Conservation (phyloP, 1,284 basidiomycete genomes). For the Calocybe gambosa region DNA sequence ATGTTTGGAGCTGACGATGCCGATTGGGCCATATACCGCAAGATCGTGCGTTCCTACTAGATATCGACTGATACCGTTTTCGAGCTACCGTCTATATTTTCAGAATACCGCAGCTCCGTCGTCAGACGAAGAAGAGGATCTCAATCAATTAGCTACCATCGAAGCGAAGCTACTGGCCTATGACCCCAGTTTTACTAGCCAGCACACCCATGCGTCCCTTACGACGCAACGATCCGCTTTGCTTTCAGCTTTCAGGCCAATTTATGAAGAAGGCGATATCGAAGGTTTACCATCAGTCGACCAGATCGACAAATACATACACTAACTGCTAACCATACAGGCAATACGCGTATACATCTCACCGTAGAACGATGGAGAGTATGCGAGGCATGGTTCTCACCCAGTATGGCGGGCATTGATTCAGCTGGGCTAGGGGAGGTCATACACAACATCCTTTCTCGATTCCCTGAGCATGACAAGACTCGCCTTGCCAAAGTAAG, state of each 20-base stretch:
- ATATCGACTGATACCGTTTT: slow-evolving; percentile 6
- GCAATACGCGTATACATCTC: slow-evolving; percentile 76
- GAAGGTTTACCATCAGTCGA: slow-evolving; percentile 40
- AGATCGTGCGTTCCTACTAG: slow-evolving; percentile 59
- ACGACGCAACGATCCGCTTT: slow-evolving; percentile 77
- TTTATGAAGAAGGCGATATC: slow-evolving; percentile 64
- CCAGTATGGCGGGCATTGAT: slow-evolving; percentile 90
- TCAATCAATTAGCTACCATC: slow-evolving; percentile 64
- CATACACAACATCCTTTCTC: slow-evolving; percentile 78
- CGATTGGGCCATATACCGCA: slow-evolving; percentile 97
- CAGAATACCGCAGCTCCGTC: slow-evolving; percentile 80
- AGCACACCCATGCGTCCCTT: slow-evolving; percentile 80
- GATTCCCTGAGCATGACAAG: slow-evolving; percentile 68
- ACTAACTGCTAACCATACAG: slow-evolving; percentile 22
- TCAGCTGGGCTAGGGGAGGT: slow-evolving; percentile 93
- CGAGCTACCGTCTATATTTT: not conserved
- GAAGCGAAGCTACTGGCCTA: slow-evolving; percentile 80
- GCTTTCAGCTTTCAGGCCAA: slow-evolving; percentile 77
- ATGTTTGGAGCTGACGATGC: slow-evolving; percentile 93
- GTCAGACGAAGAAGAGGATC: slow-evolving; percentile 94
- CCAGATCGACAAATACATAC: slow-evolving; percentile 8
- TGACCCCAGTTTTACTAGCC: slow-evolving; percentile 79
- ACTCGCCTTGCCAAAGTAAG: slow-evolving; percentile 51
- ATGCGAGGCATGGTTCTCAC: slow-evolving; percentile 92
- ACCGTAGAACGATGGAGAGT: slow-evolving; percentile 93